Evolutionary conservation across 331 rosid species (phyloP), one percentile per base, ranked within the genome.

Genomic region (Pyrus hybrid): DNA sequence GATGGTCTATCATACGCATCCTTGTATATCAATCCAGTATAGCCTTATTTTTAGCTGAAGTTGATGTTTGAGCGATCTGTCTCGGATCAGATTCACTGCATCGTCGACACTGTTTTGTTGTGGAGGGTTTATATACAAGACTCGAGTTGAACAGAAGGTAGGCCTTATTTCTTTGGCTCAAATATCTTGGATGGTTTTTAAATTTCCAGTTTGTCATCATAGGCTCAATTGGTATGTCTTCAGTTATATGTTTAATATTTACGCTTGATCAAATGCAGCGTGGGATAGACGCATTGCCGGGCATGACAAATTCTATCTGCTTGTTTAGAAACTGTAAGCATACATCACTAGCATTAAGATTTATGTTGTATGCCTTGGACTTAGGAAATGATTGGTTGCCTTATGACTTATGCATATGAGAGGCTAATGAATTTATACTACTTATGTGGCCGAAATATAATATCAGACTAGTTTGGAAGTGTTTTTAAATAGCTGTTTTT

Each of bases 221-320:
- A 29, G 33, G 54, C 69, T 80, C 74, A 66, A 20, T 35, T 45
- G 74, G 61, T 21, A 67, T 57, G 18, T 41, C 53, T 71, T 64
- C 47, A 60, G 9, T 83, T 28, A 63, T 63, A 72, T 47, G 23
- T 63, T 64, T 62, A 25, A 26, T 3, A 71, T 47, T 58, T 58
- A 58, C 3, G 17, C 25, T 51, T 81, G 43, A 74, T 71, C 45
- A 70, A 66, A 14, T 90, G 85, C 90, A 95, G 98, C 96, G 66
- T 73, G 98, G 99, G 75, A 81, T 92, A 60, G 96, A 92, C 84
- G 98, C 99, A 79, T 87, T 95, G 82, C 99, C 99, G 1, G 99
- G 98, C 85, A 95, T 90, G 97, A 77, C 97, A 43, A n/a, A 74
- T 90, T 76, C 65, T 95, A 57, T 85, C 97, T 63, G 98, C 98